Percentiles rank a stretch among this genome's conserved stretches.
phyloP scores from a whole-genome alignment of 129 eudicot species.

The Flaveria sonorensis region DNA sequence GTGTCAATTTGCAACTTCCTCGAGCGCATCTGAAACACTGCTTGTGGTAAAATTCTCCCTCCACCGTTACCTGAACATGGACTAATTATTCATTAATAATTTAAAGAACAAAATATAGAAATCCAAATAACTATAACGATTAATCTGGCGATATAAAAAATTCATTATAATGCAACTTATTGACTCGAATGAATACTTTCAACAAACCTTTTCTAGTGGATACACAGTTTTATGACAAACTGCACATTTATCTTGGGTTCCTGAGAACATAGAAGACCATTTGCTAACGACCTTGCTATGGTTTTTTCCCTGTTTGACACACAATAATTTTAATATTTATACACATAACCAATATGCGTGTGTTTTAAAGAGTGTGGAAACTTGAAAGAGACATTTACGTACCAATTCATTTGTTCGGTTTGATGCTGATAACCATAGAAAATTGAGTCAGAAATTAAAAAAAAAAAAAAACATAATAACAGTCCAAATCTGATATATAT shows the following conservation, averaged over 20 bases:
- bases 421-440: constrained; percentile 44
- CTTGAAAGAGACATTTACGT: constrained; percentile 9
- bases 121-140: too few relatives aligned
- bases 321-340: neutral
- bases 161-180: neutral
- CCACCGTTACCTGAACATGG: constrained; percentile 66
- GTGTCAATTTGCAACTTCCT: constrained; percentile 67
- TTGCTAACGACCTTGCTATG: constrained; percentile 49
- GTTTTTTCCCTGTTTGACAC: constrained; percentile 42
- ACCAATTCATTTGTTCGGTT: constrained; percentile 64
- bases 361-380: neutral
- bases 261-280: constrained; percentile 66
- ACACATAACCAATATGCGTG: neutral
- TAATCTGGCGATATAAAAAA: too few relatives aligned
- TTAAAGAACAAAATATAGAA: too few relatives aligned
- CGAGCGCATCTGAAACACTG: constrained; percentile 79
- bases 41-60: constrained; percentile 76
- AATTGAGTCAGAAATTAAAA: constrained; percentile 11
- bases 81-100: neutral
- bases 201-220: constrained; percentile 84
- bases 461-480: neutral
- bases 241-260: constrained; percentile 91
- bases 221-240: constrained; percentile 78
- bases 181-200: neutral
- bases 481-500: neutral